Percentiles rank a stretch among this genome's conserved stretches.
These are phyloP conservation scores for Rhizophagus sp. DNA, from an alignment of 192 early-diverging fungal species.

Conservation along the genomic window DNA sequence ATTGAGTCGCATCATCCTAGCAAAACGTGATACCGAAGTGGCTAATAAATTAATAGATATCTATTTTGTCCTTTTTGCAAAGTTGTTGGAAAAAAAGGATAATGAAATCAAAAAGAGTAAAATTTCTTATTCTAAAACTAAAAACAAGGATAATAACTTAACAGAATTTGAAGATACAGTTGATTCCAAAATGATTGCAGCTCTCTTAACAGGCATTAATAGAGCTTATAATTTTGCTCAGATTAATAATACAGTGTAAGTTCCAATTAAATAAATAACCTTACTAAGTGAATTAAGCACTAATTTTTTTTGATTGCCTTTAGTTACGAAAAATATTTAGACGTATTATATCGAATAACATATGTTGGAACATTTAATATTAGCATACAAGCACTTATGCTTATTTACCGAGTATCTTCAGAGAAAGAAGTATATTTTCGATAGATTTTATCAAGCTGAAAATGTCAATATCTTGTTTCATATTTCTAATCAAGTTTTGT, in stretches of 20 bases:
- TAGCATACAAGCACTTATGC: slow-evolving; percentile 87
- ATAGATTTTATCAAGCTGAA: not conserved
- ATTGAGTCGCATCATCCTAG: slow-evolving; percentile 89
- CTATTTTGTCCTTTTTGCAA: slow-evolving; percentile 91
- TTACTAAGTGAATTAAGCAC: not conserved
- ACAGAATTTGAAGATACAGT: slow-evolving; percentile 60
- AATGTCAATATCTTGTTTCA: not conserved
- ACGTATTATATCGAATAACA: slow-evolving; percentile 88
- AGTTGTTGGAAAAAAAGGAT: slow-evolving; percentile 60
- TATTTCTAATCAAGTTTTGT: slow-evolving; percentile 25
- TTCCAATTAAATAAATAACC: not conserved
- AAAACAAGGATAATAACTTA: slow-evolving; percentile 46
- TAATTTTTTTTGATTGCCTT: slow-evolving; percentile 4
- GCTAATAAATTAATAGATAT: slow-evolving; percentile 86
- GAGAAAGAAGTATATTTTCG: slow-evolving; percentile 31
- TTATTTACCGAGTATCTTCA: slow-evolving; percentile 78
- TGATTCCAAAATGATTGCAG: slow-evolving; percentile 85
- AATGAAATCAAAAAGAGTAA: slow-evolving; percentile 43
- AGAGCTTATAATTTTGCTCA: slow-evolving; percentile 91
- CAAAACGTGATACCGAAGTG: slow-evolving; percentile 65
- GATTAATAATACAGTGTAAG: slow-evolving; percentile 70
- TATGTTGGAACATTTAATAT: slow-evolving; percentile 91
- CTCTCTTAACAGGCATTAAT: slow-evolving; percentile 92
- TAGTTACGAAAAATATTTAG: slow-evolving; percentile 78
- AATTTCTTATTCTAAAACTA: slow-evolving; percentile 37